Evolutionary conservation across 2,329 filamentous ascomycete genomes (phyloP), one percentile per base, ranked within the genome.

Genomic region (Trichoderma sp.): DNA sequence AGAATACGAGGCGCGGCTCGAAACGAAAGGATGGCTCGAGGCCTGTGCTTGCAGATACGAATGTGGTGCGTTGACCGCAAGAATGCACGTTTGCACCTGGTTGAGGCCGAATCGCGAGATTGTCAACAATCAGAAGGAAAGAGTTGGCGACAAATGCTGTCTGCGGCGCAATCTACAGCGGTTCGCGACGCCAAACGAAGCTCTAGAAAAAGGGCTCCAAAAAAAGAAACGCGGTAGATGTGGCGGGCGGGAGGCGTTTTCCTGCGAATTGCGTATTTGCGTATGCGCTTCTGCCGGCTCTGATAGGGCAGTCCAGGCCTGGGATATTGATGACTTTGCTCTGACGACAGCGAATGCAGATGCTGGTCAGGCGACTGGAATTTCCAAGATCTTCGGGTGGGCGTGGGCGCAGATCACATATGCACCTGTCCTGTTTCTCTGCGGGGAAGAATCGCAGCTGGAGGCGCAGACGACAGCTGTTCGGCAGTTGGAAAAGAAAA

Each of bases 171-270:
- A 43, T 49, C 54, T 51, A 30, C 37, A 34, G 58, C 56, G 8
- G n/a, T 49, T 24, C 63, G 64, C 59, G 32, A 56, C 43, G 43
- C 55, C 56, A 21, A 21, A 16, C 21, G 49, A 43, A 39, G 52
- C 21, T 51, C n/a, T 55, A 28, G 30, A 37, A 24, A 13, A 28
- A 67, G 43, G 55, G 43, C 43, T 43, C 63, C 52, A 66, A 60
- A 66, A 69, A 69, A 66, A 59, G 68, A 56, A 69, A 69, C 68
- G 60, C 68, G 60, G 55, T 69, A 54, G 52, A 46, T 56, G 68
- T 69, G 68, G 68, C 68, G 64, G 67, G 46, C 68, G 68, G 68
- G 68, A 64, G 68, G 68, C 68, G 67, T 54, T 28, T 30, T 4
- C 52, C 24, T 46, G 58, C 39, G 16, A 14, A 26, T 51, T 49